A percentile compares a stretch with the other conserved stretches of the same genome.
Evolutionary conservation across 192 early-diverging fungal genomes (phyloP).

Genomic region (Gonapodya sp.): DNA sequence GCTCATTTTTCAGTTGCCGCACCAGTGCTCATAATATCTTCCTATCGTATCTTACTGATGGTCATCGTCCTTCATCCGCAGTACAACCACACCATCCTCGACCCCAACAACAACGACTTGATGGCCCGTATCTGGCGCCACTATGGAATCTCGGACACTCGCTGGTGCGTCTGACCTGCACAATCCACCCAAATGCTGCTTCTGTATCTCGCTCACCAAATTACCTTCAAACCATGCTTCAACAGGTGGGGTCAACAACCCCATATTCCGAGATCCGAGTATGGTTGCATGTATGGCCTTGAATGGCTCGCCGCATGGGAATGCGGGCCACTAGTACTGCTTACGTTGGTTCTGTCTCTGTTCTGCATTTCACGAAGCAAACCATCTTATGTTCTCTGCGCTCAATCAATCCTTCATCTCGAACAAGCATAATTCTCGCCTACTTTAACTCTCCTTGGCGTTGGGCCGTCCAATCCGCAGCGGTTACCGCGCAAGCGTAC

Average conservation of each 20-base stretch:
- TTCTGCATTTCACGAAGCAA: too few species aligned
- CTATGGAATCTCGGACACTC: constrained; percentile 11
- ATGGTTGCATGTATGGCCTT: neutral
- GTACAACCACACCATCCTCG: constrained; percentile 12
- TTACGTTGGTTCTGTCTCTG: neutral
- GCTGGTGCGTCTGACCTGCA: constrained; percentile 2
- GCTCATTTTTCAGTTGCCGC: too few species aligned
- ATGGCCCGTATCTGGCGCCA: constrained; percentile 12
- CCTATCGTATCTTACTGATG: too few species aligned
- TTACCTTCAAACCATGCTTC: neutral
- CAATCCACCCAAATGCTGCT: neutral
- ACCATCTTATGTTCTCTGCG: neutral
- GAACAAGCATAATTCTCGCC: neutral
- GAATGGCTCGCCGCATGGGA: neutral
- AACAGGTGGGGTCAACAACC: neutral
- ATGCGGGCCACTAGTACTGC: neutral
- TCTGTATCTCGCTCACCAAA: neutral
- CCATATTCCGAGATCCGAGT: neutral
- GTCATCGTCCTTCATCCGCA: neutral
- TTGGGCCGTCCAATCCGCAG: neutral
- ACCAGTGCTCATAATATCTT: too few species aligned
- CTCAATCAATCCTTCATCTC: neutral
- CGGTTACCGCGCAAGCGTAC: neutral
- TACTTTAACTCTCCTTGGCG: neutral
- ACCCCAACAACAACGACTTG: constrained; percentile 10